Base-by-base conservation (phyloP, 371 early-diverging fungal genomes). In the Syncephalastrum sp. region DNA sequence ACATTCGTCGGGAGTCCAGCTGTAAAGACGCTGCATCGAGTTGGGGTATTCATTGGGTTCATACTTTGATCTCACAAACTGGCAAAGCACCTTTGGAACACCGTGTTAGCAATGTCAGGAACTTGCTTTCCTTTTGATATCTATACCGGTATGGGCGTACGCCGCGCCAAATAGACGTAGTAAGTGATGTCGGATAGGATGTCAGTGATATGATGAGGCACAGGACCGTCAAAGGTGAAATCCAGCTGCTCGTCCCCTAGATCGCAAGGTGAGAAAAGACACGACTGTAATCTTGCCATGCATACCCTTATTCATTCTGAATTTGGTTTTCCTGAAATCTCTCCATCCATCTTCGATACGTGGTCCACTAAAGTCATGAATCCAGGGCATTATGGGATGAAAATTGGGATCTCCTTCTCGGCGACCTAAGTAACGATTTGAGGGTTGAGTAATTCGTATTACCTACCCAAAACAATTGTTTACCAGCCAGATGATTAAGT, bases 1-100 rank as follows among this genome's bases (percentile, higher is more conserved):
- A 60, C 89, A 89, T 69, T 89, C 89, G 61, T 89, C 89, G 6
- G 87, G 86, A 0, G 89, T 87, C 87, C 87, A 89, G 54, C 82
- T 79, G 54, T 84, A 87, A 5, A 87, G 60, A 42, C 85, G 68
- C 44, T 78, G 77, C 60, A 86, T 77, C 3, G 87, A 84, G 0
- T 80, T 74, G 10, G 87, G 87, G 48, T 86, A 87, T 59, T 89
- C 89, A 53, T 85, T 83, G 3, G 89, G 87, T 49, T 86, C 86
- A 54, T 85, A 89, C 54, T 82, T 86, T 0, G 84, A 83, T 53
- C 89, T 69, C 8, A 89, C 89, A 63, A 85, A 87, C 57, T 87
- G 88, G 56, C 85, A 85, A 6, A 87, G 59, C 7, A 80, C 72
- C 74, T 77, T 33, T 33, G 6, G 10, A 0, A 5, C 12, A 12